These are phyloP conservation scores for Lentinula detonsa DNA, from an alignment of 768 basidiomycete genomes.

Conservation along the genomic window DNA sequence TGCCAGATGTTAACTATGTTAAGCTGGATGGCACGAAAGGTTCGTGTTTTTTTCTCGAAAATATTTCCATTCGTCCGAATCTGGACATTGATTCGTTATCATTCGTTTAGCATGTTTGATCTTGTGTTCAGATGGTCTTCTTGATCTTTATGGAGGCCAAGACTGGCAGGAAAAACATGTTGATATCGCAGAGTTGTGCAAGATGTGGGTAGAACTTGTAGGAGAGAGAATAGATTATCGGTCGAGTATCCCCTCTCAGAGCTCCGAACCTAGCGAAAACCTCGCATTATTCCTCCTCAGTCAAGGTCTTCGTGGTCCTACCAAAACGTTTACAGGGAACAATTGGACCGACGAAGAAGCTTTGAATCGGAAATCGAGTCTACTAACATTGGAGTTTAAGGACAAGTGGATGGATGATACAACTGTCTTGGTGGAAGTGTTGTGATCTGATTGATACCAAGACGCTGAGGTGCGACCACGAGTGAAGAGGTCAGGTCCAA, in stretches of 20 bases:
- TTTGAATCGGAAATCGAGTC: constrained; percentile 31
- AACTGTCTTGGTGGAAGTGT: constrained; percentile 33
- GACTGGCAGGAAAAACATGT: constrained; percentile 20
- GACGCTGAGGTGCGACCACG: no score
- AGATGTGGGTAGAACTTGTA: constrained; percentile 32
- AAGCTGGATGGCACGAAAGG: constrained; percentile 15
- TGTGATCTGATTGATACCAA: neutral
- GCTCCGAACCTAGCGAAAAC: neutral
- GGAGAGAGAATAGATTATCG: constrained; percentile 3
- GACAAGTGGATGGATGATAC: constrained; percentile 56
- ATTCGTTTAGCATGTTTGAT: constrained; percentile 28
- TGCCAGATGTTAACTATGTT: constrained; percentile 36
- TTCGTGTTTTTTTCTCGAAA: neutral
- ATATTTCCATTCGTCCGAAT: neutral
- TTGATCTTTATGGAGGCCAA: constrained; percentile 34
- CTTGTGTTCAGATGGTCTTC: constrained; percentile 47
- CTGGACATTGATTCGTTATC: neutral
- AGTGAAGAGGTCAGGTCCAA: no score
- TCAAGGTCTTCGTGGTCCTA: constrained; percentile 34
- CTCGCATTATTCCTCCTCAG: constrained; percentile 25
- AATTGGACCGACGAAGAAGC: constrained; percentile 17
- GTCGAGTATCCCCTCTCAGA: neutral
- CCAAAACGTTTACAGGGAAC: neutral
- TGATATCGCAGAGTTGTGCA: constrained; percentile 16
- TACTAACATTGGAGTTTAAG: constrained; percentile 42